Conservation (phyloP, 345 rosid species). For the Bruguiera parviflora region DNA sequence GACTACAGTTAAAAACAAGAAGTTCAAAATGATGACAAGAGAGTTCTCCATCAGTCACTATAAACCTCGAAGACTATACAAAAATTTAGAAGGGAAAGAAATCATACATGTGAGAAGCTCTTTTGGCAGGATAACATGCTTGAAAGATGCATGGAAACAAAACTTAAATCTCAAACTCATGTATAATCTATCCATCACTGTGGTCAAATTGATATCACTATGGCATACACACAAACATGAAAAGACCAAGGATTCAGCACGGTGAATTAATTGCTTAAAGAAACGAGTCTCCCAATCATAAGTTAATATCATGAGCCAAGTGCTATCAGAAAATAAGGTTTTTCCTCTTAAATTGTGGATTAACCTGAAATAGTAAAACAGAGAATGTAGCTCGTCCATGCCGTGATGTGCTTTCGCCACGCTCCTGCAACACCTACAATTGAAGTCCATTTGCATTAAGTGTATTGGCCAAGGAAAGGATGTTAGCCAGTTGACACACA, state of each 20-base stretch:
- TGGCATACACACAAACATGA: background rate
- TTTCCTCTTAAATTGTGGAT: slow-evolving; percentile 13
- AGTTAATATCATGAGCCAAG: slow-evolving; percentile 9
- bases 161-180: no score
- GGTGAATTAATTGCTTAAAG: slow-evolving; percentile 8
- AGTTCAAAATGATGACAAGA: no score
- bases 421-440: slow-evolving; percentile 92
- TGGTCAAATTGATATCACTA: slow-evolving; percentile 1
- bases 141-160: no score
- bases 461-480: slow-evolving; percentile 16
- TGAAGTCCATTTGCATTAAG: slow-evolving; percentile 13
- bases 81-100: background rate
- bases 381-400: slow-evolving; percentile 99
- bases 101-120: background rate
- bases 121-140: background rate
- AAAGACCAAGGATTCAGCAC: slow-evolving; percentile 7
- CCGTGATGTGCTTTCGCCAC: slow-evolving; percentile 98
- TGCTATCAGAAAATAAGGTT: background rate
- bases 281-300: slow-evolving; percentile 19
- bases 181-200: background rate
- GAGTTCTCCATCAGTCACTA: no score
- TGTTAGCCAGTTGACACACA: background rate
- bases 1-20: no score
- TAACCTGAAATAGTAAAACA: slow-evolving; percentile 94
- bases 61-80: no score